Evolutionary conservation across 176 grass and related monocot species (phyloP).

Genomic region (Eremochloa ophiuroides): DNA sequence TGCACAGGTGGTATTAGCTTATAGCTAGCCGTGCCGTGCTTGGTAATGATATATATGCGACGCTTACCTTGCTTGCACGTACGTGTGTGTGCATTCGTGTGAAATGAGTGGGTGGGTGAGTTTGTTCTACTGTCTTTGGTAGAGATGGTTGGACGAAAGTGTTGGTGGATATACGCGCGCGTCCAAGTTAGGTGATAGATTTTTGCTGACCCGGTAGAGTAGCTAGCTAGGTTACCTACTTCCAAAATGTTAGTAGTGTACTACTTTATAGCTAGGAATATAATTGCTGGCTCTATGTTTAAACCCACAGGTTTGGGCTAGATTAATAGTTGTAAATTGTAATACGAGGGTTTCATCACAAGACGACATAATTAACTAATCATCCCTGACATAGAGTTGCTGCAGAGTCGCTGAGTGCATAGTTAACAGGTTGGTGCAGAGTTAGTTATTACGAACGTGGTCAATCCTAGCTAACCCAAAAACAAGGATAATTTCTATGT

Average conservation of each 20-base stretch:
- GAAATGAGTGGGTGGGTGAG: conserved; percentile 6
- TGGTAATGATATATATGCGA: background rate
- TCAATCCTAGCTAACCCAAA: too few species aligned
- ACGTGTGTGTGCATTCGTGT: background rate
- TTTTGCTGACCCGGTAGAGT: background rate
- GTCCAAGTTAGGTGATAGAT: background rate
- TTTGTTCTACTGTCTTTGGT: conserved; percentile 25
- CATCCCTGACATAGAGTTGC: background rate
- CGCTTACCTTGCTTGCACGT: background rate
- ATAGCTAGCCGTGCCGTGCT: background rate
- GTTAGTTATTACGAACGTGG: too few species aligned
- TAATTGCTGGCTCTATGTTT: background rate
- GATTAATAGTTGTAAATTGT: background rate
- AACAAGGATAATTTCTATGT: too few species aligned
- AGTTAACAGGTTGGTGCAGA: too few species aligned
- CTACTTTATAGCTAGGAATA: background rate
- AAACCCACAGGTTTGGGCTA: background rate
- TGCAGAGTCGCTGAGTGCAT: background rate
- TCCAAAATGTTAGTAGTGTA: background rate
- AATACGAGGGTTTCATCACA: background rate
- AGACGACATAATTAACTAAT: background rate
- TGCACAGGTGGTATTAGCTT: background rate
- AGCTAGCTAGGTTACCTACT: background rate
- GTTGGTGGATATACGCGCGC: background rate
- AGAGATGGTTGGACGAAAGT: conserved; percentile 6